A percentile compares a stretch with the other conserved stretches of the same genome.
These are phyloP conservation scores for Dendrobium huoshanense DNA, from an alignment of 106 monocot genomes.

Conservation along the genomic window DNA sequence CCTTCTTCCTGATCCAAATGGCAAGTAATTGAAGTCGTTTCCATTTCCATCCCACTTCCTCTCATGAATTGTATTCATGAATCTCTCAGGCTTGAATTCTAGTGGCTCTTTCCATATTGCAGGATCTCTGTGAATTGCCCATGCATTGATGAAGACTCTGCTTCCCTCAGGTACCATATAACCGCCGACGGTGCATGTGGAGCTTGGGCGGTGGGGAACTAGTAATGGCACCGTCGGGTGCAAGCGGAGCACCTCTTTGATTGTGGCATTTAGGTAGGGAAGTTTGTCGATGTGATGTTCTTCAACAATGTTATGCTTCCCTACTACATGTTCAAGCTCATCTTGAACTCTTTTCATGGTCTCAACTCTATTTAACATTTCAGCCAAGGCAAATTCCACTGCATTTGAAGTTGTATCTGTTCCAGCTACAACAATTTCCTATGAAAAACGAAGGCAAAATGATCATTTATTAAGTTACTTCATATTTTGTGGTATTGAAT, in stretches of 20 bases:
- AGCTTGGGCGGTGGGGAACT: conserved; percentile 22
- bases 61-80: not conserved
- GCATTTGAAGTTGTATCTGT: conserved; percentile 17
- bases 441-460: not conserved
- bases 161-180: conserved; percentile 14
- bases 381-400: conserved; percentile 15
- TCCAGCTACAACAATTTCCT: conserved; percentile 18
- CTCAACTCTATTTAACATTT: conserved; percentile 15
- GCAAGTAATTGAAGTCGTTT: conserved; percentile 28
- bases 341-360: conserved; percentile 11
- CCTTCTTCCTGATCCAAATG: conserved; percentile 41
- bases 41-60: not conserved
- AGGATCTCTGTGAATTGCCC: conserved; percentile 29
- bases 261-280: not conserved
- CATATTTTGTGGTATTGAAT: no score
- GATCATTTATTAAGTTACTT: no score
- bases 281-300: conserved; percentile 9
- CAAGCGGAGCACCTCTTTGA: conserved; percentile 16
- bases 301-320: conserved; percentile 7
- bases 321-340: conserved; percentile 13
- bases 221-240: conserved; percentile 11
- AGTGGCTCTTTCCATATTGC: conserved; percentile 15
- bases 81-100: conserved; percentile 35
- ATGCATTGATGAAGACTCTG: conserved; percentile 22
- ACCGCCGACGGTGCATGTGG: conserved; percentile 12